Base-by-base conservation (phyloP, 441 rosid species). In the Adansonia madagascariensis region DNA sequence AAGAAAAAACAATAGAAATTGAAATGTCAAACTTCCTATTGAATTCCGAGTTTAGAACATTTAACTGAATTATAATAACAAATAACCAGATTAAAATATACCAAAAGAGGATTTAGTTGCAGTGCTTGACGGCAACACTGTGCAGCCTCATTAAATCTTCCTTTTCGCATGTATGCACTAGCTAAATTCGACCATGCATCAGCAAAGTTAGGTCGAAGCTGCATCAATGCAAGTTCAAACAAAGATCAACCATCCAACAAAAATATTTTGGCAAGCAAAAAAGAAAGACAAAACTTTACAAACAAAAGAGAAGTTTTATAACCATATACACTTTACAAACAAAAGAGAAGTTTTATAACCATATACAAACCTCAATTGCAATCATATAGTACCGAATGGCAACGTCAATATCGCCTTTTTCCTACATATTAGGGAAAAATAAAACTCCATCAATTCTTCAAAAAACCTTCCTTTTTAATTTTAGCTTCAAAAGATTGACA, bases 141-240 rank as follows among this genome's bases (percentile, higher is more conserved):
- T 4, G 94, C 87, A 44, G 97, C 99, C 88, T 97, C 99, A 52
- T 52, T 93, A 71, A 91, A 92, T 82, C 97, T 90, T 83, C 99
- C 99, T 82, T 93, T 97, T 10, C 97, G 86, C 97, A 97, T 93
- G 86, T 97, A 97, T 24, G 98, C 98, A 87, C 97, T 97, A 20
- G 97, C 99, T 80, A 97, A 81, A 84, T 94, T 97, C 17, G 98
- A 94, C 99, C 99, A 97, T 56, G 98, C 98, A 91, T 97, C 99
- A 78, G 97, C 93, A 79, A 94, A 97, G 80, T 85, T 97, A 71
- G 99, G 99, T 27, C 95, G 95, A 61, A 97, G 92, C 99, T 97
- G 94, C 84, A 81, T 22, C 14, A 75, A 78, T 22, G 24, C 20
- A 65, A 77, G 43, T 8, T 41, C 52, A 77, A 55, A 68, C 55